Conservation (phyloP, 768 basidiomycete genomes). For the Serendipita sp. region DNA sequence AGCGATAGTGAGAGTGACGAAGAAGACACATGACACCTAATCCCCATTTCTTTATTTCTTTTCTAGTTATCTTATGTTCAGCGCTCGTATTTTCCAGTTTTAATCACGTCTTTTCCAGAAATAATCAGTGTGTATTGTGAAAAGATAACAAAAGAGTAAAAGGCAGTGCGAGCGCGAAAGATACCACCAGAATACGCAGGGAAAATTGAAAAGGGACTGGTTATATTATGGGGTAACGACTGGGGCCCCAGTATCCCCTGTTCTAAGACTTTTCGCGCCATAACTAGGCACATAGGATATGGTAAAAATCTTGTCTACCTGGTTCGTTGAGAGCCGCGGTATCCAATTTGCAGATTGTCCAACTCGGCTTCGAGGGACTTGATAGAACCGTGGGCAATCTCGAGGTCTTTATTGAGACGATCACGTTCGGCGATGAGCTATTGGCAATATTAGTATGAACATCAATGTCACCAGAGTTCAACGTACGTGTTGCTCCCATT, state of each 20-base stretch:
- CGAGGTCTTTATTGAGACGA: constrained; percentile 96
- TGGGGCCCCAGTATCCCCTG: not conserved
- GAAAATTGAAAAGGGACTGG: not conserved
- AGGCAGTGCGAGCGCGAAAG: not conserved
- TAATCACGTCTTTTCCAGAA: not conserved
- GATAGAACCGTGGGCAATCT: constrained; percentile 79
- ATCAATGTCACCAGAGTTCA: constrained; percentile 3
- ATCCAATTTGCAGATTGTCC: constrained; percentile 75
- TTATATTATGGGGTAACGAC: not conserved
- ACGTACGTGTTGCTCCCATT: constrained; percentile 96
- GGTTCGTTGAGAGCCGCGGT: constrained; percentile 46
- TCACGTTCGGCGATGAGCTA: constrained; percentile 97
- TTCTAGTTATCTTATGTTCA: not conserved
- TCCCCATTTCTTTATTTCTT: not conserved
- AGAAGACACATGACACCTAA: not conserved
- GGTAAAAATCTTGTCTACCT: not conserved
- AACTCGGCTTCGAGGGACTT: constrained; percentile 83
- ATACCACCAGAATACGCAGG: not conserved
- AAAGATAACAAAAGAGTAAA: constrained; percentile 3
- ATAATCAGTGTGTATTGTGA: not conserved
- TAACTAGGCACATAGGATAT: not conserved
- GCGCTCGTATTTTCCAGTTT: not conserved
- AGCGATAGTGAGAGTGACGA: not conserved
- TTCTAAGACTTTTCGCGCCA: not conserved
- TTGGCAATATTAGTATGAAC: constrained; percentile 12